A percentile compares a stretch with the other conserved stretches of the same genome.
Conservation (phyloP, 2,329 filamentous ascomycete species). For the Sporothrix pallida region DNA sequence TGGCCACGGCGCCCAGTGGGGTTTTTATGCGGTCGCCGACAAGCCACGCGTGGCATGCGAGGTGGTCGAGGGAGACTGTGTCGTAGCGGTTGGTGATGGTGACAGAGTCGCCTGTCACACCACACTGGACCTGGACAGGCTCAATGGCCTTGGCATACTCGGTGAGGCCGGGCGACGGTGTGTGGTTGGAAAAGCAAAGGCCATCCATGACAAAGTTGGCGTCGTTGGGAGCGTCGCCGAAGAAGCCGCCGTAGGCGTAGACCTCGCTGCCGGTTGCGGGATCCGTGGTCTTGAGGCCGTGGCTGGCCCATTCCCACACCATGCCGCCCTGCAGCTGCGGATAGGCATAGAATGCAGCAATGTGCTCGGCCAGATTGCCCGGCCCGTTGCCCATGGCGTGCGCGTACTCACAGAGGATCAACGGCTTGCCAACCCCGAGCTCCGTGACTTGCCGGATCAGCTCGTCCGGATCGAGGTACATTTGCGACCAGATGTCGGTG, state of each 20-base stretch:
- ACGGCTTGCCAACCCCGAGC: not conserved
- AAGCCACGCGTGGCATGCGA: not conserved
- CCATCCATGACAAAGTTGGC: not conserved
- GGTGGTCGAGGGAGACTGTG: not conserved
- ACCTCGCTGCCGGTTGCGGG: slow-evolving; percentile 52
- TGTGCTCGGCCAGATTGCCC: slow-evolving; percentile 68
- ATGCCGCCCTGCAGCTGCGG: slow-evolving; percentile 65
- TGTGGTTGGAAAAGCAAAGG: not conserved
- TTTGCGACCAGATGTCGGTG: slow-evolving; percentile 42
- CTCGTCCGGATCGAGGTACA: not conserved
- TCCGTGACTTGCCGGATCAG: slow-evolving; percentile 66
- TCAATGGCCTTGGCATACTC: slow-evolving; percentile 1
- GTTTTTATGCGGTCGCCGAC: not conserved
- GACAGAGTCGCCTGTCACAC: not conserved
- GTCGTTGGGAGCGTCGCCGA: not conserved
- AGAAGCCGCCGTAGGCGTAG: not conserved
- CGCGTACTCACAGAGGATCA: not conserved
- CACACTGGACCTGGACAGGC: not conserved
- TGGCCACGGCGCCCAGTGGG: not conserved
- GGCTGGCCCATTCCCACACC: slow-evolving; percentile 66
- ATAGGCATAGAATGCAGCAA: slow-evolving; percentile 64
- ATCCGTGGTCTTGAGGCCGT: slow-evolving; percentile 54
- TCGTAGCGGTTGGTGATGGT: not conserved
- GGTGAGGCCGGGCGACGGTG: not conserved
- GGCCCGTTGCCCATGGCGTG: slow-evolving; percentile 45